Percentiles rank a stretch among this genome's conserved stretches.
phyloP scores from a whole-genome alignment of 805 yeast species.

The Debaryomyces castellii region DNA sequence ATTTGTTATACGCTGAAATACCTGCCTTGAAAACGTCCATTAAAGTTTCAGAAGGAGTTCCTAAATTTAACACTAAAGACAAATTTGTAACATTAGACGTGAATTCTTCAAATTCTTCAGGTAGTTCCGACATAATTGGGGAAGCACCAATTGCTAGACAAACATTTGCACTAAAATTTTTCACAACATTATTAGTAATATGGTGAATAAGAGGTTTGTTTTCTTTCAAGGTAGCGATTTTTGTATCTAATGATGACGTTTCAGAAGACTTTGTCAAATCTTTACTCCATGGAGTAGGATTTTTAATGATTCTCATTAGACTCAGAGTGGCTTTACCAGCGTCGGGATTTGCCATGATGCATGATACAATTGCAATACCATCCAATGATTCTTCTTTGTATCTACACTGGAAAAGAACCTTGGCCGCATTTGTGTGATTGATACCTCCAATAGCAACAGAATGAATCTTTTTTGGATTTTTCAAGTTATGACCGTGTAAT shows the following conservation, averaged over 20 bases:
- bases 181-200: conserved; percentile 85
- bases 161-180: conserved; percentile 84
- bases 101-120: conserved; percentile 66
- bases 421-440: conserved; percentile 58
- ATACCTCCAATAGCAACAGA: conserved; percentile 85
- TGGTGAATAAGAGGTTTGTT: conserved; percentile 74
- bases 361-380: conserved; percentile 90
- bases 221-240: conserved; percentile 16
- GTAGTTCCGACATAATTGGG: conserved; percentile 83
- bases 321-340: conserved; percentile 52
- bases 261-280: background rate
- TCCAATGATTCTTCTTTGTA: conserved; percentile 51
- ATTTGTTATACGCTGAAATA: conserved; percentile 53
- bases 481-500: conserved; percentile 25
- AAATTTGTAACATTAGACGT: conserved; percentile 49
- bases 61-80: conserved; percentile 69
- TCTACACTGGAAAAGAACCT: conserved; percentile 53
- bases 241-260: background rate
- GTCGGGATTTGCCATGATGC: conserved; percentile 65
- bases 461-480: conserved; percentile 36
- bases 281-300: conserved; percentile 24
- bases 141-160: conserved; percentile 82
- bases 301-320: conserved; percentile 27
- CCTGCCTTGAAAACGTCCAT: conserved; percentile 51
- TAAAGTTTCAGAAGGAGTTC: conserved; percentile 56